Percentiles rank a stretch among this genome's conserved stretches.
These are phyloP conservation scores for Globisporangium lucens DNA, from an alignment of 352 stramenopile species.

Conservation along the genomic window DNA sequence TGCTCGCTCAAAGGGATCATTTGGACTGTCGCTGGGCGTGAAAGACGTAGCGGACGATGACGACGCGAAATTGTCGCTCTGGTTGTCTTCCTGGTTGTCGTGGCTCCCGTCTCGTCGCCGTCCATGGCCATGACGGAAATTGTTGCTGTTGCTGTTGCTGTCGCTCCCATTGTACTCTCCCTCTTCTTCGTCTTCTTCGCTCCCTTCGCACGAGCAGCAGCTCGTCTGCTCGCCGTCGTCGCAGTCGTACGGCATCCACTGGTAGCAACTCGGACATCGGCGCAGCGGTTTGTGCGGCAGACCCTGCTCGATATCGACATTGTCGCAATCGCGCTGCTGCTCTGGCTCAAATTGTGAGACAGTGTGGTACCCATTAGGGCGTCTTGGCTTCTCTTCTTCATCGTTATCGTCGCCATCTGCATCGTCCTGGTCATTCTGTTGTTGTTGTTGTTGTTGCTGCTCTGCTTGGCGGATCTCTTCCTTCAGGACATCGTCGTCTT, in stretches of 20 bases:
- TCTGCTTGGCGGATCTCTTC: constrained; percentile 21
- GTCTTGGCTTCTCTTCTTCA: constrained; percentile 12
- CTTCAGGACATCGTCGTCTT: background rate
- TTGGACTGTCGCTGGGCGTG: constrained; percentile 13
- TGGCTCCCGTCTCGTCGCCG: constrained; percentile 19
- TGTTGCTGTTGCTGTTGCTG: constrained; percentile 19
- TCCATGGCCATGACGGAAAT: background rate
- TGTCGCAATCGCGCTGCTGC: background rate
- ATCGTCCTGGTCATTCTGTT: background rate
- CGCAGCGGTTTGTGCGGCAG: background rate
- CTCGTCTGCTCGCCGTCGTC: constrained; percentile 23
- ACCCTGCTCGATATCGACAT: background rate
- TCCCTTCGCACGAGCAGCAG: constrained; percentile 16
- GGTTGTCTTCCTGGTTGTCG: constrained; percentile 31
- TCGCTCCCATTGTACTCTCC: constrained; percentile 23
- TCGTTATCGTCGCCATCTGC: constrained; percentile 7
- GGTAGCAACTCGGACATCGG: constrained; percentile 6
- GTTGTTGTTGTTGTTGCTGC: constrained; percentile 3
- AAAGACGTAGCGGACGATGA: constrained; percentile 13
- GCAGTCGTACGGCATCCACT: constrained; percentile 29
- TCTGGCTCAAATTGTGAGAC: background rate
- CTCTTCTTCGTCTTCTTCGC: constrained; percentile 17
- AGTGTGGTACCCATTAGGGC: background rate
- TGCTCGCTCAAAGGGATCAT: background rate
- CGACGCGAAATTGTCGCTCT: constrained; percentile 17